Conservation (phyloP, 2,329 filamentous ascomycete genomes). For the Fusarium subglutinans region DNA sequence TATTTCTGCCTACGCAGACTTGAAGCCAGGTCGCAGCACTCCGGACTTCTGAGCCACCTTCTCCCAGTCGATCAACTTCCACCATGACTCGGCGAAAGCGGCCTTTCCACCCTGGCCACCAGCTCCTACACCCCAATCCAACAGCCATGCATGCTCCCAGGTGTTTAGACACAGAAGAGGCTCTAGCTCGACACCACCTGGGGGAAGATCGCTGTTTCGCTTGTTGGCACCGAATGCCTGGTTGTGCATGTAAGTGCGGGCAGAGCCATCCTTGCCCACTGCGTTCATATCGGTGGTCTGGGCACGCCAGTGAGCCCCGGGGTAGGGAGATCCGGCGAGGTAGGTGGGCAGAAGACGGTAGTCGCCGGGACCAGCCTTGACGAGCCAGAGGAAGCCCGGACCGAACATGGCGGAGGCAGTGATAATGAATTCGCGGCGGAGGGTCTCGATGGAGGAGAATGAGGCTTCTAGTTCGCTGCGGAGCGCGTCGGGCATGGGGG, state of each 20-base stretch:
- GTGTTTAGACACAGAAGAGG: slow-evolving; percentile 93
- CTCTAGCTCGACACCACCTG: slow-evolving; percentile 73
- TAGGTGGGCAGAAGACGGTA: slow-evolving; percentile 86
- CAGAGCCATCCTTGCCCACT: slow-evolving; percentile 52
- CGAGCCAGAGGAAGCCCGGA: slow-evolving; percentile 96
- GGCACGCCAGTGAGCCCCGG: slow-evolving; percentile 82
- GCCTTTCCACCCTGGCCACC: slow-evolving; percentile 76
- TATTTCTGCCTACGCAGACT: slow-evolving; percentile 31
- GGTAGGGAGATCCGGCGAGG: slow-evolving; percentile 88
- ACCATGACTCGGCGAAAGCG: slow-evolving; percentile 82
- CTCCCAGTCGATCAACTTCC: slow-evolving; percentile 87
- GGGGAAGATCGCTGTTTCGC: slow-evolving; percentile 55
- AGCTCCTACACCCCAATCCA: slow-evolving; percentile 74
- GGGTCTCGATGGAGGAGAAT: slow-evolving; percentile 85
- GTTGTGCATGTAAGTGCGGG: slow-evolving; percentile 52
- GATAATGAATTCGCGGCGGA: slow-evolving; percentile 80
- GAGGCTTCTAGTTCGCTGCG: slow-evolving; percentile 68
- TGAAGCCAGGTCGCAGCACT: slow-evolving; percentile 48
- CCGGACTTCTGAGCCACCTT: slow-evolving; percentile 63
- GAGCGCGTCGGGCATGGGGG: slow-evolving; percentile 66
- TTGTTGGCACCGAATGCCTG: slow-evolving; percentile 45
- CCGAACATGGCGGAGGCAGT: slow-evolving; percentile 94
- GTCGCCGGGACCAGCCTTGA: slow-evolving; percentile 63
- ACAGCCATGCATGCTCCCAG: slow-evolving; percentile 94
- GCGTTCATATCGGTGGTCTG: slow-evolving; percentile 77